These are phyloP conservation scores for Carallia pectinifolia DNA, from an alignment of 345 rosid species.

Conservation along the genomic window DNA sequence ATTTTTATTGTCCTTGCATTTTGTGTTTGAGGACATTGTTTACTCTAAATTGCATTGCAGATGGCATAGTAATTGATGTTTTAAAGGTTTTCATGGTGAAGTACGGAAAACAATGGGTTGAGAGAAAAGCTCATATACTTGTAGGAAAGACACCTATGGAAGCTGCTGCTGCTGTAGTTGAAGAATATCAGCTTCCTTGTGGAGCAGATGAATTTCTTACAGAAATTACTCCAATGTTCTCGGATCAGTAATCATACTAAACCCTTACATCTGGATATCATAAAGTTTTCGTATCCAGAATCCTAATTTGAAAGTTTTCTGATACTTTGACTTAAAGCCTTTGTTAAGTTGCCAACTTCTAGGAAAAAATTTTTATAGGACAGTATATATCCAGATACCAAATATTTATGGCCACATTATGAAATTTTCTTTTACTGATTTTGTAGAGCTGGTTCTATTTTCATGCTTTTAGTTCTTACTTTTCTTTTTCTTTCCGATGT, in stretches of 20 bases:
- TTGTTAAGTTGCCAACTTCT: too few relatives aligned
- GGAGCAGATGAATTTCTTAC: conserved; percentile 58
- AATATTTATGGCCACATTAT: too few relatives aligned
- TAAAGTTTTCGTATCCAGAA: too few relatives aligned
- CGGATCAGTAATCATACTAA: conserved; percentile 45
- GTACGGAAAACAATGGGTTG: conserved; percentile 93
- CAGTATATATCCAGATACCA: too few relatives aligned
- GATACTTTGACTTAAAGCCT: too few relatives aligned
- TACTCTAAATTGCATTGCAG: conserved; percentile 31
- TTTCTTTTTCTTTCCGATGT: background rate
- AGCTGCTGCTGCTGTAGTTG: conserved; percentile 73
- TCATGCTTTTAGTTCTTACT: too few relatives aligned
- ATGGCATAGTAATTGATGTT: conserved; percentile 59
- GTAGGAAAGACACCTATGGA: conserved; percentile 78
- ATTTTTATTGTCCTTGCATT: background rate
- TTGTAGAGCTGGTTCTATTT: too few relatives aligned
- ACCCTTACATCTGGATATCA: too few relatives aligned
- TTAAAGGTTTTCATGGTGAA: conserved; percentile 59
- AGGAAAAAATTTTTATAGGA: too few relatives aligned
- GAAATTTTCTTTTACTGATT: too few relatives aligned
- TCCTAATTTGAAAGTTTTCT: too few relatives aligned
- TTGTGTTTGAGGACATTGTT: background rate
- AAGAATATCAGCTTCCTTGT: conserved; percentile 85
- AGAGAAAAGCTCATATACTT: conserved; percentile 62
- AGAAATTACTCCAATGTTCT: conserved; percentile 59